These are phyloP conservation scores for Pseudogymnoascus sp. DNA, from an alignment of 2,329 filamentous ascomycete genomes.

Conservation along the genomic window DNA sequence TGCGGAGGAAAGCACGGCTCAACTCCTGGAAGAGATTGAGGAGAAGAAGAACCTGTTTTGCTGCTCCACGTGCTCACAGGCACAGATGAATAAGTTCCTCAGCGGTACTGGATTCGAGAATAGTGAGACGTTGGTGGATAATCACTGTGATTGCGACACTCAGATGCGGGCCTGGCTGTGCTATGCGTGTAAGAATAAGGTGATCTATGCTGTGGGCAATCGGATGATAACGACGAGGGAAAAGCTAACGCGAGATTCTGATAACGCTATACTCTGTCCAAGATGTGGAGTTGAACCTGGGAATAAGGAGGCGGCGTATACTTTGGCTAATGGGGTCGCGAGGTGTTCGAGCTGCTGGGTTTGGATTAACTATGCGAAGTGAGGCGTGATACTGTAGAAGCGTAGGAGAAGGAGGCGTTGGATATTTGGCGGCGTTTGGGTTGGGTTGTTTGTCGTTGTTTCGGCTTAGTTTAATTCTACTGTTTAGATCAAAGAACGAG, in stretches of 20 bases:
- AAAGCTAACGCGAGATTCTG: background rate
- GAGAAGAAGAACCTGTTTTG: background rate
- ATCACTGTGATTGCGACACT: background rate
- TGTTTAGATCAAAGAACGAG: background rate
- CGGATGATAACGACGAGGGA: background rate
- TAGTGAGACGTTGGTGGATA: background rate
- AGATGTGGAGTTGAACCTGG: background rate
- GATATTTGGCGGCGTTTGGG: background rate
- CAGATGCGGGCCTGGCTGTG: background rate
- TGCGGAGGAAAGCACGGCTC: background rate
- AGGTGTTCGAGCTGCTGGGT: background rate
- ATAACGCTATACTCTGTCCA: background rate
- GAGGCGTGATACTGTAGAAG: background rate
- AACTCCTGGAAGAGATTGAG: background rate
- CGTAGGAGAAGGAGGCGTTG: background rate
- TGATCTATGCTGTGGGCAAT: background rate
- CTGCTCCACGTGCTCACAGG: background rate
- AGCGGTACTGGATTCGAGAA: background rate
- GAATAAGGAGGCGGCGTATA: background rate
- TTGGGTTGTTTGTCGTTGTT: background rate
- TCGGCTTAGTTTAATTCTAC: background rate
- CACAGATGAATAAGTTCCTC: background rate
- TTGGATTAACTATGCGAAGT: background rate
- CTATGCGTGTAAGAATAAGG: background rate
- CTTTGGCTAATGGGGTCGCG: background rate